Evolutionary conservation across 805 yeast species (phyloP).

Genomic region (Trichomonascus vanleenenianus): DNA sequence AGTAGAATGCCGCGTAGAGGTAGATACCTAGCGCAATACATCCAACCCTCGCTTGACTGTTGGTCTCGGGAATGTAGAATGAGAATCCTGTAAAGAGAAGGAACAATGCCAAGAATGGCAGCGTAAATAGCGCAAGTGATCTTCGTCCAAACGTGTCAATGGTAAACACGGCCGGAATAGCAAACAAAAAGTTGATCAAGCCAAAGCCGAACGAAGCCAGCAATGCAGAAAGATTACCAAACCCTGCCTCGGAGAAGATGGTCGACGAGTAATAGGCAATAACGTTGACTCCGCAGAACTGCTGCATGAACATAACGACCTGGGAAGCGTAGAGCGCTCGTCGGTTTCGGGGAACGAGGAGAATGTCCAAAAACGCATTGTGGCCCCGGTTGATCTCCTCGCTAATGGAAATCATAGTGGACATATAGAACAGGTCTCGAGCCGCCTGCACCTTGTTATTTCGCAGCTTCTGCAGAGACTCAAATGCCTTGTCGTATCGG

Average conservation of each 20-base stretch:
- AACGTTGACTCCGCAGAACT: constrained; percentile 84
- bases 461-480: constrained; percentile 42
- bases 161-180: constrained; percentile 73
- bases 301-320: constrained; percentile 81
- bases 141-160: constrained; percentile 77
- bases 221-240: constrained; percentile 52
- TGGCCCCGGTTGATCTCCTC: constrained; percentile 30
- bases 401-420: constrained; percentile 40
- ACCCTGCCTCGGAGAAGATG: constrained; percentile 63
- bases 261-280: constrained; percentile 80
- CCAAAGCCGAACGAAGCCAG: constrained; percentile 86
- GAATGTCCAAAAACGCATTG: constrained; percentile 33
- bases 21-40: constrained; percentile 68
- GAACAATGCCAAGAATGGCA: constrained; percentile 52
- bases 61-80: constrained; percentile 52
- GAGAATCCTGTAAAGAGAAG: constrained; percentile 49
- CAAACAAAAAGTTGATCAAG: constrained; percentile 69
- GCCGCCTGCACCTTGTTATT: constrained; percentile 48
- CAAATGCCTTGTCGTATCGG: constrained; percentile 41
- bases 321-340: constrained; percentile 75
- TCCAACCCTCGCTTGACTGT: constrained; percentile 43
- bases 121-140: constrained; percentile 44
- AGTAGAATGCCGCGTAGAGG: constrained; percentile 62
- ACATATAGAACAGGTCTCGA: constrained; percentile 54
- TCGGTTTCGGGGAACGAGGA: constrained; percentile 71